A percentile compares a stretch with the other conserved stretches of the same genome.
phyloP scores from a whole-genome alignment of 75 land plant species.

The Larix kaempferi region DNA sequence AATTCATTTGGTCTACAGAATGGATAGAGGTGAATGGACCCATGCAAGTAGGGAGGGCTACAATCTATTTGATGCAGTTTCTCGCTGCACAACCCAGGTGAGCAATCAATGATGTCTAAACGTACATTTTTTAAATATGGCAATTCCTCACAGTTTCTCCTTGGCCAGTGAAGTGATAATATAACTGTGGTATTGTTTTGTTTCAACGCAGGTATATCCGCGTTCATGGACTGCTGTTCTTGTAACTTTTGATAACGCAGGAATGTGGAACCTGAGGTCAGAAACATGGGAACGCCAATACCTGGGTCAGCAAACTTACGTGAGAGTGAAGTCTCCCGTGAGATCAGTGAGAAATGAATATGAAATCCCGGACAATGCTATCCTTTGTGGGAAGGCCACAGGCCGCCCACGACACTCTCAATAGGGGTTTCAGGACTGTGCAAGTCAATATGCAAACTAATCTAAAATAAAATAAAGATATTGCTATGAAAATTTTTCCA shows the following conservation, averaged over 20 bases:
- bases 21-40: conserved; percentile 67
- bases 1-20: conserved; percentile 18
- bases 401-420: conserved; percentile 20
- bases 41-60: conserved; percentile 37
- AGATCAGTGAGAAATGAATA: conserved; percentile 41
- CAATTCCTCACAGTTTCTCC: no score
- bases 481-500: no score
- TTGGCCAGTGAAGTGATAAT: no score
- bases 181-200: no score
- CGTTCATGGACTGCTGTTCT: conserved; percentile 62
- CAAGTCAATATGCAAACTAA: no score
- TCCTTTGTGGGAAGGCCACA: conserved; percentile 39
- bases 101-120: background rate
- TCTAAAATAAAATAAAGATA: no score
- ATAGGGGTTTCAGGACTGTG: no score
- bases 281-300: conserved; percentile 40
- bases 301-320: conserved; percentile 69
- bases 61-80: conserved; percentile 64
- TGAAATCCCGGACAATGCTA: conserved; percentile 27
- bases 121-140: no score
- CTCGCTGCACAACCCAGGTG: conserved; percentile 68
- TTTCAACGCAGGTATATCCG: conserved; percentile 51
- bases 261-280: conserved; percentile 67
- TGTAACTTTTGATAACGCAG: conserved; percentile 61
- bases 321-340: conserved; percentile 45